Evolutionary conservation across 2,329 filamentous ascomycete genomes (phyloP).

Genomic region (Chalaropsis thielavioides): DNA sequence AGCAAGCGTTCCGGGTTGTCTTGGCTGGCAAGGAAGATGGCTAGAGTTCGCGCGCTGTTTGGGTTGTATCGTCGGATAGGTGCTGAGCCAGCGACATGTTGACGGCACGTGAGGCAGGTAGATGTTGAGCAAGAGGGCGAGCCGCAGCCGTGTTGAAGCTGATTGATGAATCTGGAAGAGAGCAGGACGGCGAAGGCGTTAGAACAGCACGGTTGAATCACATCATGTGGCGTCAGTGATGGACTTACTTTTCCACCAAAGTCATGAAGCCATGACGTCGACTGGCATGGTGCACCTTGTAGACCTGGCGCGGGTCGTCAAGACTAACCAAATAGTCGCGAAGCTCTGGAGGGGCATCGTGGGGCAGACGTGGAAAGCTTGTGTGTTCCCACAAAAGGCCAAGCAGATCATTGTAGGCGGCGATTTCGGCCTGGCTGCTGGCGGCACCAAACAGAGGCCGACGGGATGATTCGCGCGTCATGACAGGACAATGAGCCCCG

Average conservation of each 20-base stretch:
- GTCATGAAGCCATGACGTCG: constrained; percentile 51
- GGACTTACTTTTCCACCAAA: constrained; percentile 48
- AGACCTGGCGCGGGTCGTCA: constrained; percentile 46
- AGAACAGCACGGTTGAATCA: constrained; percentile 17
- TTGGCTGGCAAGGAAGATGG: constrained; percentile 65
- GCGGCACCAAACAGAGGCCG: constrained; percentile 9
- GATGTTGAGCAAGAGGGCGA: constrained; percentile 53
- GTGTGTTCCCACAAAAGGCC: constrained; percentile 48
- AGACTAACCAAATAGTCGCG: constrained; percentile 41
- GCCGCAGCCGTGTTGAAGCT: constrained; percentile 71
- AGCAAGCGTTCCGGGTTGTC: constrained; percentile 59
- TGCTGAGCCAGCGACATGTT: constrained; percentile 47
- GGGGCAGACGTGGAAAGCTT: constrained; percentile 43
- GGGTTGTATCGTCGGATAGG: constrained; percentile 67
- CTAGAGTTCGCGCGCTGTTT: constrained; percentile 67
- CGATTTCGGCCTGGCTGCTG: neutral
- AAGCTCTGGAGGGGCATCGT: constrained; percentile 45
- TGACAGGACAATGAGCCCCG: constrained; percentile 1
- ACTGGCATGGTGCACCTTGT: constrained; percentile 44
- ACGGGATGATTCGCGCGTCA: constrained; percentile 16
- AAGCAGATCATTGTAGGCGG: constrained; percentile 34
- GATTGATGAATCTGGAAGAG: constrained; percentile 51
- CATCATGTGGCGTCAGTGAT: neutral
- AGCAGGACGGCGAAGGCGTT: constrained; percentile 3
- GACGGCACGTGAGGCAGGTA: constrained; percentile 69